A percentile compares a stretch with the other conserved stretches of the same genome.
Evolutionary conservation across 139 green algal species (phyloP).

Genomic region (Prasinococcaceae sp.): DNA sequence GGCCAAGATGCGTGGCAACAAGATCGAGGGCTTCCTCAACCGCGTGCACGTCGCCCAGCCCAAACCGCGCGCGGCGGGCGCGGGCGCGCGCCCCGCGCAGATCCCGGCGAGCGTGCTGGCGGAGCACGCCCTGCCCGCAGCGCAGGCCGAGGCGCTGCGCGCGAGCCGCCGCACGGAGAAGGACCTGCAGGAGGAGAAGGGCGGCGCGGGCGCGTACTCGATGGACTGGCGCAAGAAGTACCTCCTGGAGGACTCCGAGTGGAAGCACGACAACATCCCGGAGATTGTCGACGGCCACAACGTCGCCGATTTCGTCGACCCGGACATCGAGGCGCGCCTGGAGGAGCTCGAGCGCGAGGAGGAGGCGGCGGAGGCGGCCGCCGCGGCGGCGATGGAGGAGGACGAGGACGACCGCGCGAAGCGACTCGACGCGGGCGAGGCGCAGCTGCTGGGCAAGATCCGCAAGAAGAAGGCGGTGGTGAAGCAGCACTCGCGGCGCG

Average conservation of each 20-base stretch:
- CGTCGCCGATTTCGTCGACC: conserved; percentile 90
- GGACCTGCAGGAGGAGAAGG: conserved; percentile 68
- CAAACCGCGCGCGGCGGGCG: conserved; percentile 25
- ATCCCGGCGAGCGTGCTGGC: conserved; percentile 13
- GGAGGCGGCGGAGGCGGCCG: conserved; percentile 32
- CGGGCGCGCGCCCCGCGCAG: not conserved
- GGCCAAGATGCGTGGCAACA: conserved; percentile 76
- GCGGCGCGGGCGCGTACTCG: conserved; percentile 87
- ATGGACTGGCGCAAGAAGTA: conserved; percentile 76
- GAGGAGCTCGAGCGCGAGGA: conserved; percentile 86
- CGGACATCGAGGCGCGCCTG: conserved; percentile 88
- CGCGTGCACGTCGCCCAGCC: conserved; percentile 87
- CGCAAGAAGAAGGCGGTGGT: not conserved
- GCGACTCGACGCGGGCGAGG: conserved; percentile 58
- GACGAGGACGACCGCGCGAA: conserved; percentile 38
- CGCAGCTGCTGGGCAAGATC: conserved; percentile 9
- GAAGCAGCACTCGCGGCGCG: no score
- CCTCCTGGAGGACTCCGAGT: conserved; percentile 55
- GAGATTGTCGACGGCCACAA: conserved; percentile 96
- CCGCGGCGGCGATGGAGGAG: conserved; percentile 23
- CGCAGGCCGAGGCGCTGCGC: conserved; percentile 19
- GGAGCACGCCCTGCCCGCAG: no score
- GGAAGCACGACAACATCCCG: conserved; percentile 93
- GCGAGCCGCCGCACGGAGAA: conserved; percentile 26
- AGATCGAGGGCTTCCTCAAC: conserved; percentile 71